These are phyloP conservation scores for Solanum rostratum DNA, from an alignment of 257 asterid genomes.

Conservation along the genomic window DNA sequence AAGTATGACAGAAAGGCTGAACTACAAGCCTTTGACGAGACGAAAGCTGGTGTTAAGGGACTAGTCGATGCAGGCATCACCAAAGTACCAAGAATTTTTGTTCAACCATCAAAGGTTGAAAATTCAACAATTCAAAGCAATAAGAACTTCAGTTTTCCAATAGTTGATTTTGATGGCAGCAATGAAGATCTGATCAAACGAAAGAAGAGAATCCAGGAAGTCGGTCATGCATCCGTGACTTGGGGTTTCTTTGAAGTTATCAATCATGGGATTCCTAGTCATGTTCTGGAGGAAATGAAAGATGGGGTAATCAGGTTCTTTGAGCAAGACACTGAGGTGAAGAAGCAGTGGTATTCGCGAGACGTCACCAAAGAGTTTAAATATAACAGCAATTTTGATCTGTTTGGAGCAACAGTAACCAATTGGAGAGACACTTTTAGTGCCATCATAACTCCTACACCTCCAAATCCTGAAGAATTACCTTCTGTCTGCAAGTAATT, in stretches of 20 bases:
- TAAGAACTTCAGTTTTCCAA: background rate
- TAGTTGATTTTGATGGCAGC: background rate
- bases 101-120: background rate
- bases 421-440: background rate
- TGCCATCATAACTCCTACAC: background rate
- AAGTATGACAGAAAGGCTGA: background rate
- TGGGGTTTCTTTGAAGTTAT: conserved; percentile 6
- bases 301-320: background rate
- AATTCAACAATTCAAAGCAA: background rate
- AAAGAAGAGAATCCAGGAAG: background rate
- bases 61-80: background rate
- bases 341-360: background rate
- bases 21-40: background rate
- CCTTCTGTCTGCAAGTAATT: conserved; percentile 2
- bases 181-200: background rate
- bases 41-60: conserved; percentile 6
- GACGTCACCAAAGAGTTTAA: background rate
- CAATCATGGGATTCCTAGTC: conserved; percentile 1
- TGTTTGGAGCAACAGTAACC: background rate
- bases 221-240: background rate
- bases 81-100: background rate
- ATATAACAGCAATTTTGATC: background rate
- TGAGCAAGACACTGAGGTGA: conserved; percentile 1
- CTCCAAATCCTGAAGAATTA: background rate
- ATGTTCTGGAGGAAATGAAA: background rate